A percentile compares a stretch with the other conserved stretches of the same genome.
These are phyloP conservation scores for Eustoma russellianum DNA, from an alignment of 257 asterid species.

Conservation along the genomic window DNA sequence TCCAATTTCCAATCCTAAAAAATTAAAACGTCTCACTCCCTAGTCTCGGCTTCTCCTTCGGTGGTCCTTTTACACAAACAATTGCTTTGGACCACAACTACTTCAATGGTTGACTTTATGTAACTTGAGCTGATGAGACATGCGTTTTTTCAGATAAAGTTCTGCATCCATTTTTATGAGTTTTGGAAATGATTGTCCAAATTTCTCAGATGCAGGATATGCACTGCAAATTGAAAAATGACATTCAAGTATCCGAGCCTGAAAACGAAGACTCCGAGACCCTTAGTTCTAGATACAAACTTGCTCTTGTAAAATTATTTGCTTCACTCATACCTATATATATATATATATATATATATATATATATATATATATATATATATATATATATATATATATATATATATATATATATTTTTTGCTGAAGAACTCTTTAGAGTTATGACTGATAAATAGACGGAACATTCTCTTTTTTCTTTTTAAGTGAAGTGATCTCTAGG, in stretches of 20 bases:
- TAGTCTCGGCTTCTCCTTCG: too few species aligned
- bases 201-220: constrained; percentile 48
- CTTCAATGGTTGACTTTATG: constrained; percentile 62
- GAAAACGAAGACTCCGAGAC: constrained; percentile 39
- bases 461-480: constrained; percentile 9
- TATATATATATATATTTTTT: too few species aligned
- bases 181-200: constrained; percentile 8
- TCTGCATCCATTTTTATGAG: not conserved
- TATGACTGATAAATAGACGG: not conserved
- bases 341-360: too few species aligned
- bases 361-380: too few species aligned
- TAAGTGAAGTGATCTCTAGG: constrained; percentile 74
- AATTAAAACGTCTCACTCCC: too few species aligned
- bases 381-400: too few species aligned
- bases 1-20: too few species aligned
- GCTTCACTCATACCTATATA: constrained; percentile 12
- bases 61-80: constrained; percentile 88
- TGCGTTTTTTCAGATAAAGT: constrained; percentile 4
- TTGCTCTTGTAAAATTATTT: constrained; percentile 45
- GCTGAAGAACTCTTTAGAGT: not conserved
- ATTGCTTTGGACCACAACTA: constrained; percentile 71
- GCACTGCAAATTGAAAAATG: constrained; percentile 65
- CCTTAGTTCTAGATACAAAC: constrained; percentile 61
- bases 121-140: constrained; percentile 61
- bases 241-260: constrained; percentile 63